Percentiles rank a stretch among this genome's conserved stretches.
phyloP scores from a whole-genome alignment of 495 filamentous ascomycete species.

The Neurospora sp. region DNA sequence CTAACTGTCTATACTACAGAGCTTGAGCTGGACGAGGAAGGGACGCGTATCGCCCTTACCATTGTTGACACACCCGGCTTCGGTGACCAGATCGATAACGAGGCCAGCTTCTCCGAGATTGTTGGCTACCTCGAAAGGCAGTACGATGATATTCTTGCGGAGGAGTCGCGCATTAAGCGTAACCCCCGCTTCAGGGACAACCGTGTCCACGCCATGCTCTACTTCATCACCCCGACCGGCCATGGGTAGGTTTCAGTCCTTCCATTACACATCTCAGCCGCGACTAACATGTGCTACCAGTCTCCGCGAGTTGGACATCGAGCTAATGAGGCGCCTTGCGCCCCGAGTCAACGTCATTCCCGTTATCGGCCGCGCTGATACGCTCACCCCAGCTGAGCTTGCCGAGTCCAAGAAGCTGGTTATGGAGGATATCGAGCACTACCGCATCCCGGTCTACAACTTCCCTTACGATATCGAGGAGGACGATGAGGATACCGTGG shows the following conservation, averaged over 20 bases:
- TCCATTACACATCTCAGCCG: background rate
- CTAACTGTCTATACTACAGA: conserved; percentile 42
- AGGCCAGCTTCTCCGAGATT: conserved; percentile 96
- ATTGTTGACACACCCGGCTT: conserved; percentile 98
- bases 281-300: conserved; percentile 34
- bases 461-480: conserved; percentile 99
- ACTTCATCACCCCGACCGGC: conserved; percentile 98
- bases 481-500: conserved; percentile 97
- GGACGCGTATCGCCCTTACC: conserved; percentile 93
- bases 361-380: conserved; percentile 96
- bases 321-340: conserved; percentile 97
- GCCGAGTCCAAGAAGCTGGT: conserved; percentile 99
- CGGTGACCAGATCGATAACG: conserved; percentile 98
- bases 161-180: conserved; percentile 99
- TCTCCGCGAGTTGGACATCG: conserved; percentile 96
- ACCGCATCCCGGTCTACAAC: conserved; percentile 99
- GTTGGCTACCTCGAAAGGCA: conserved; percentile 95
- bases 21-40: conserved; percentile 94
- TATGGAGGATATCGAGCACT: conserved; percentile 99
- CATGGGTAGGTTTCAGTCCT: conserved; percentile 56
- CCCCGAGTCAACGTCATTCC: conserved; percentile 98
- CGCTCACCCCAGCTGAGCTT: conserved; percentile 89
- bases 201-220: conserved; percentile 92
- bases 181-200: conserved; percentile 99
- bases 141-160: conserved; percentile 97